Base-by-base conservation (phyloP, 164 flowering plant species). In the Aristolochia fimbriata region DNA sequence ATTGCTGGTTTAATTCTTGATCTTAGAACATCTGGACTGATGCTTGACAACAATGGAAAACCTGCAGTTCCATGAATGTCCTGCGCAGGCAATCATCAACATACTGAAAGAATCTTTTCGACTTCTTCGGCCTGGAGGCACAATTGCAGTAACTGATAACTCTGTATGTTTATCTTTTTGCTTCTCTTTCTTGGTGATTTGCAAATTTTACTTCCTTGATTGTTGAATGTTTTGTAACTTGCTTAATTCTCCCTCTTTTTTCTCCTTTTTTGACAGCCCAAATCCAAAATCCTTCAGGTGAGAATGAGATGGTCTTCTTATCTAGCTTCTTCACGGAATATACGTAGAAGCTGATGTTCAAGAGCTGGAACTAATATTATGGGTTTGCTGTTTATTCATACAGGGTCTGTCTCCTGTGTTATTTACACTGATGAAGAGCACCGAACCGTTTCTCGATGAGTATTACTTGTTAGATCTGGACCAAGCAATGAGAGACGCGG, bases 381-480 rank as follows among this genome's bases (percentile, higher is more conserved):
- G 21, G 20, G 23, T 20, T 30, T 6, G 51, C 23, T 30, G 19
- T 4, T 53, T 15, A 25, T 7, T 55, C 15, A 25, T 74, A 51
- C 57, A 83, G 86, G 81, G 83, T 46, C 51, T 83, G 62, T 70
- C 92, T 47, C 88, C 92, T 1, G 87, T 80, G 12, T 68, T 86
- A 49, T 82, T 86, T 63, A 83, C 88, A 47, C 66, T 86, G 53
- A 69, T 86, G 83, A 83, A 82, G 81, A 86, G 88, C 77, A 86
- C 88, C 0, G 88, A 85, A 62, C 92, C 85, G 50, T 83, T 81
- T 70, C 73, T 86, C 2, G 88, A 86, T 50, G 92, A 86, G 52
- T 86, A 86, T 74, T 81, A 80, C 65, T 67, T 80, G 50, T 72
- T 78, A 37, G 83, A 86, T 76, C 72, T 86, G 27, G 88, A 86